These are phyloP conservation scores for Penicillium ochrochloron DNA, from an alignment of 495 filamentous ascomycete species.

Conservation along the genomic window DNA sequence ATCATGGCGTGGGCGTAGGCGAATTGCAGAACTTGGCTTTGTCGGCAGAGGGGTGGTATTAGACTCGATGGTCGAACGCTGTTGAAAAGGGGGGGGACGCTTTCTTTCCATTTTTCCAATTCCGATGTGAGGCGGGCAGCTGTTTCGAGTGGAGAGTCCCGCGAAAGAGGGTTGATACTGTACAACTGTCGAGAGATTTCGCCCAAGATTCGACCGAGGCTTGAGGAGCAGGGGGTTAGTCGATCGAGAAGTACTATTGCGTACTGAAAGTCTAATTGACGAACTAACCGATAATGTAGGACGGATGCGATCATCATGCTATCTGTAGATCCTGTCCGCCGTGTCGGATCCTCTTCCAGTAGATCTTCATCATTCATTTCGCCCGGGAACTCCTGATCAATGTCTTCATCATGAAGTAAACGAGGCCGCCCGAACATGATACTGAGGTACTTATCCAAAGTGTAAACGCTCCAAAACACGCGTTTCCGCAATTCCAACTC, in stretches of 20 bases:
- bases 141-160: slow-evolving; percentile 45
- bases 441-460: slow-evolving; percentile 62
- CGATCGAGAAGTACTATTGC: not conserved
- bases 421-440: slow-evolving; percentile 58
- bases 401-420: slow-evolving; percentile 56
- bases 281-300: slow-evolving; percentile 46
- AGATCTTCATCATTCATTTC: slow-evolving; percentile 60
- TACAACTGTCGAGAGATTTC: slow-evolving; percentile 56
- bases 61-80: slow-evolving; percentile 51
- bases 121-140: slow-evolving; percentile 44
- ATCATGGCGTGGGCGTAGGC: slow-evolving; percentile 60
- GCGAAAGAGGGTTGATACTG: slow-evolving; percentile 45
- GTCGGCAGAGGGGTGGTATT: slow-evolving; percentile 56
- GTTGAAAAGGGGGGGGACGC: slow-evolving; percentile 50
- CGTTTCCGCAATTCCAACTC: slow-evolving; percentile 54
- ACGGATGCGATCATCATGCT: slow-evolving; percentile 56
- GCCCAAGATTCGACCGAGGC: slow-evolving; percentile 49
- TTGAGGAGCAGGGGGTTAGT: slow-evolving; percentile 21
- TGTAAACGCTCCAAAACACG: slow-evolving; percentile 61
- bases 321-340: slow-evolving; percentile 38
- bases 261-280: not conserved
- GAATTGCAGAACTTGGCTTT: slow-evolving; percentile 58
- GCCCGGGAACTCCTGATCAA: slow-evolving; percentile 58
- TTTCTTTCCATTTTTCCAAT: slow-evolving; percentile 46
- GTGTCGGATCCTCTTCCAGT: slow-evolving; percentile 42